A percentile compares a stretch with the other conserved stretches of the same genome.
These are phyloP conservation scores for Pichia ethanolica DNA, from an alignment of 805 yeast species.

Conservation along the genomic window DNA sequence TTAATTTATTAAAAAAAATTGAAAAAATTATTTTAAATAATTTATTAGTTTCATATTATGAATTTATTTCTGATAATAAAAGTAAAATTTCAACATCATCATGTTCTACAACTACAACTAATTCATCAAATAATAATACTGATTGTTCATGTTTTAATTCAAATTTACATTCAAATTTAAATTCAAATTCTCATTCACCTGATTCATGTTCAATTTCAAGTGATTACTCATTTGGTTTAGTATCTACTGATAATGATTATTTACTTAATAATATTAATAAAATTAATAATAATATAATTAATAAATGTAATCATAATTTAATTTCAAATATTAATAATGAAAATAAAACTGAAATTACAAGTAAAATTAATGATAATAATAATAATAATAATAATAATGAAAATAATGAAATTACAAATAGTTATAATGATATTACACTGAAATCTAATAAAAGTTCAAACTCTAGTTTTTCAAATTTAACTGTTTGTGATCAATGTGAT, in stretches of 20 bases:
- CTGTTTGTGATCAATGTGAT: background rate
- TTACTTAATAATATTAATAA: too few species aligned
- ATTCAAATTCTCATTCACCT: background rate
- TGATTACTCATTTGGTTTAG: background rate
- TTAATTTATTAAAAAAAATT: slow-evolving; percentile 13
- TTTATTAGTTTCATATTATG: slow-evolving; percentile 25
- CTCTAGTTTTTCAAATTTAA: background rate
- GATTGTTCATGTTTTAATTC: background rate
- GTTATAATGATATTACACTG: background rate
- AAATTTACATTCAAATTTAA: background rate
- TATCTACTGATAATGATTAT: too few species aligned
- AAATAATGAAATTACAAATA: background rate
- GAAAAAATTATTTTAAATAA: slow-evolving; percentile 19
- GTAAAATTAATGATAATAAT: background rate
- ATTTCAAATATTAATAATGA: background rate
- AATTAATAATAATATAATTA: too few species aligned
- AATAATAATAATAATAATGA: background rate
- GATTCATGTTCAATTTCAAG: background rate
- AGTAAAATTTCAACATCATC: background rate
- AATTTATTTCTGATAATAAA: slow-evolving; percentile 18
- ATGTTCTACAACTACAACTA: background rate
- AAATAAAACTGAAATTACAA: background rate
- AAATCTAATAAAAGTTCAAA: background rate
- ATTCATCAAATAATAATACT: background rate
- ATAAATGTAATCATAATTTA: too few species aligned